Conservation (phyloP, 192 early-diverging fungal species). For the Coemansia umbellata region DNA sequence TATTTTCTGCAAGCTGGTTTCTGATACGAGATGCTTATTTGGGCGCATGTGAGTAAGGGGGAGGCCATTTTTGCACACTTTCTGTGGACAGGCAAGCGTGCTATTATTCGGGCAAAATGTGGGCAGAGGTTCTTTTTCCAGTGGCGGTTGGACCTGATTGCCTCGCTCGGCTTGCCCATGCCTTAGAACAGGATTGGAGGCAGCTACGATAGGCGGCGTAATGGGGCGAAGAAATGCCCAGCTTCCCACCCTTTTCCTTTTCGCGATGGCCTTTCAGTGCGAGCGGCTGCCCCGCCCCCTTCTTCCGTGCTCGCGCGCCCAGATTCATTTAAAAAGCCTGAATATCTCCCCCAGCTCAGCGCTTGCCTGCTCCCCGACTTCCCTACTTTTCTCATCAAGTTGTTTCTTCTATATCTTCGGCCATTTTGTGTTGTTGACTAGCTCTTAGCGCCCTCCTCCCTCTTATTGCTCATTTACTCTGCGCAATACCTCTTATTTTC, state of each 20-base stretch:
- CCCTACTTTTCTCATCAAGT: neutral
- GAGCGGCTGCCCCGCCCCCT: no score
- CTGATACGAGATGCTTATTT: no score
- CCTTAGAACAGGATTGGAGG: neutral
- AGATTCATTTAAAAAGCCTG: slow-evolving; percentile 3
- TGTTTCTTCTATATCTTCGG: no score
- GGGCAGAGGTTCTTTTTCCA: neutral
- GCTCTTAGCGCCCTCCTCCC: neutral
- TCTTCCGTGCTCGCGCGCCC: slow-evolving; percentile 2
- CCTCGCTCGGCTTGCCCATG: slow-evolving; percentile 1
- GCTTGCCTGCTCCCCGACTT: neutral
- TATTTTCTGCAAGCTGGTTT: slow-evolving; percentile 2
- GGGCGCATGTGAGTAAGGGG: no score
- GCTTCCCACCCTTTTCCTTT: neutral
- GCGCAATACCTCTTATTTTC: neutral
- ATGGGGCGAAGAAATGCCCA: neutral
- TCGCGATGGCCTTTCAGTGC: no score
- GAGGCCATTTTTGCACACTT: neutral
- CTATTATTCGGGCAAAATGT: slow-evolving; percentile 2
- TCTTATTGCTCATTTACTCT: neutral
- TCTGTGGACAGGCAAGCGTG: no score
- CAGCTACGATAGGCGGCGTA: neutral
- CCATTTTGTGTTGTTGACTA: slow-evolving; percentile 4
- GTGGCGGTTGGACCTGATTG: neutral
- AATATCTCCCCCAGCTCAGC: neutral